Evolutionary conservation across 495 filamentous ascomycete species (phyloP).

Genomic region (Podospora australis): DNA sequence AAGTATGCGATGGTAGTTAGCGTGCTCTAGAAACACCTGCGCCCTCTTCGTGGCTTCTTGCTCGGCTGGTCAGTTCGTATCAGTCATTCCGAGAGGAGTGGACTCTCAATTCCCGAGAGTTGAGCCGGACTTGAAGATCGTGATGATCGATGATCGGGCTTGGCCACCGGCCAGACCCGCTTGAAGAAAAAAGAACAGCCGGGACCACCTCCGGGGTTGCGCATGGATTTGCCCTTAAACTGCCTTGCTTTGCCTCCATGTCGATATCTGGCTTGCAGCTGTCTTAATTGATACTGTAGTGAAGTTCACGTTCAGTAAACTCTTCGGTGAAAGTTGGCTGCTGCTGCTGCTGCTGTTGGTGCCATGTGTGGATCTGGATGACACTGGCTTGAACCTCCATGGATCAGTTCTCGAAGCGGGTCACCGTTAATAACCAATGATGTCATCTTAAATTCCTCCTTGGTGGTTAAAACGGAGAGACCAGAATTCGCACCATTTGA

Average conservation of each 20-base stretch:
- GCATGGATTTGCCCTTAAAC: neutral
- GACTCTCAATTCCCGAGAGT: neutral
- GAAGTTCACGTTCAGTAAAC: neutral
- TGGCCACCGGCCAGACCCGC: neutral
- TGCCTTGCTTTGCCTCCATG: neutral
- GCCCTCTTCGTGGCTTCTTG: too few relatives aligned
- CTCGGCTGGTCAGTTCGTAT: too few relatives aligned
- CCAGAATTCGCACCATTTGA: neutral
- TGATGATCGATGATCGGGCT: neutral
- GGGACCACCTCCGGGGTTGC: neutral
- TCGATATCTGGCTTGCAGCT: neutral
- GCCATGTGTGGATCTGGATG: conserved; percentile 18
- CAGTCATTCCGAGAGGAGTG: too few relatives aligned
- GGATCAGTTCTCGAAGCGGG: conserved; percentile 13
- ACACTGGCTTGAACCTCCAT: conserved; percentile 5
- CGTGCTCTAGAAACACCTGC: too few relatives aligned
- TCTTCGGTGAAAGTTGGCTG: neutral
- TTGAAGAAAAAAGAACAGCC: neutral
- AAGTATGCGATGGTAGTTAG: too few relatives aligned
- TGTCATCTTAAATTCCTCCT: conserved; percentile 18
- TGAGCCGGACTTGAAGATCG: neutral
- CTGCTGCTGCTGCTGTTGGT: neutral
- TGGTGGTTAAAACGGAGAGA: too few relatives aligned
- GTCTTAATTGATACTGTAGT: neutral
- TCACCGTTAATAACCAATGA: conserved; percentile 18